Evolutionary conservation across 1,284 basidiomycete genomes (phyloP).

Genomic region (Ustilago vetiveriae): DNA sequence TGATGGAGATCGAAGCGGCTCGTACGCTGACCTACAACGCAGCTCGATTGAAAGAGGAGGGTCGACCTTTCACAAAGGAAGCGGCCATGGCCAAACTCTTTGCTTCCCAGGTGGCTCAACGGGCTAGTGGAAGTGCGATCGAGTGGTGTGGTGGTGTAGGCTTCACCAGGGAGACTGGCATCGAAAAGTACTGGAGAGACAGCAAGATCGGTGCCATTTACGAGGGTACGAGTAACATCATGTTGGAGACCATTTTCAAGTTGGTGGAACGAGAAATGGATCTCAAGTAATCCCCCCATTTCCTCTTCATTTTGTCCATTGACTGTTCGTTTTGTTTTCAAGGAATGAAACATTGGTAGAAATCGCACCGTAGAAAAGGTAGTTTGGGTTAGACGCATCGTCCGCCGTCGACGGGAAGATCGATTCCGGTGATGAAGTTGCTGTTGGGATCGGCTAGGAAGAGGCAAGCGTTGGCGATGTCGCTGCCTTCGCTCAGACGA

Average conservation of each 20-base stretch:
- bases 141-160: constrained; percentile 97
- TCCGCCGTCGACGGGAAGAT: constrained; percentile 44
- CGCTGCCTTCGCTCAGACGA: constrained; percentile 18
- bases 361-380: no score
- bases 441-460: constrained; percentile 38
- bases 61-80: constrained; percentile 89
- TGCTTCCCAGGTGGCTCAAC: constrained; percentile 86
- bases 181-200: constrained; percentile 85
- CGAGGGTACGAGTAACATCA: constrained; percentile 85
- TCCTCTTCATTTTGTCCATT: no score
- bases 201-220: constrained; percentile 84
- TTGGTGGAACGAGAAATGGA: constrained; percentile 56
- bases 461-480: constrained; percentile 47
- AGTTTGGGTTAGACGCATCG: constrained; percentile 42
- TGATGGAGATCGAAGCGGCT: constrained; percentile 90
- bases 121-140: constrained; percentile 86
- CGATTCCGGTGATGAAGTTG: constrained; percentile 40
- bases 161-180: constrained; percentile 82
- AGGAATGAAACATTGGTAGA: no score
- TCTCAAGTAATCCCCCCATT: constrained; percentile 39
- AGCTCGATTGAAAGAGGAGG: constrained; percentile 90
- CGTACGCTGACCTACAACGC: constrained; percentile 95
- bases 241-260: constrained; percentile 94
- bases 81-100: constrained; percentile 93
- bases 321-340: no score